Evolutionary conservation across 768 basidiomycete species (phyloP), one percentile per base, ranked within the genome.

Genomic region (Phlebiopsis flavidoalba): DNA sequence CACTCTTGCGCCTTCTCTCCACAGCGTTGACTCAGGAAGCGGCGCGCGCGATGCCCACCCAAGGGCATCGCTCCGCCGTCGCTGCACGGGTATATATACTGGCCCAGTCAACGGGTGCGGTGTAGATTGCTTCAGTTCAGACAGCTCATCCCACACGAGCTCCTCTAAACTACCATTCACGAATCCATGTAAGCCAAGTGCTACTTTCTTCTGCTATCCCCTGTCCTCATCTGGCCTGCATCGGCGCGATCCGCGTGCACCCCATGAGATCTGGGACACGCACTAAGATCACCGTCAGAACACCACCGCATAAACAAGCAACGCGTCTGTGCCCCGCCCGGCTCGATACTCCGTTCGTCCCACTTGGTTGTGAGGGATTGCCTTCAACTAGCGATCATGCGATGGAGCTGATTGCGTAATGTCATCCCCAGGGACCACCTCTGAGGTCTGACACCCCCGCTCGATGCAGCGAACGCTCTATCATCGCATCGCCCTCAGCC

Each of bases 401-500:
- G 50, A 12, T n/a, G 17, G 15, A 43, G 8, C 60, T 45, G 76
- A 73, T n/a, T 45, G 26, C 43, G 7, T 54, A 60, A 49, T 56
- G 43, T 14, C 31, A 5, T 33, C 47, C 40, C 6, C 52, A 86
- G 82, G 85, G 69, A 75, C n/a, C 53, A 66, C 72, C 8, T 63
- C 67, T n/a, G n/a, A n/a, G n/a, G n/a, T n/a, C n/a, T 21, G 60
- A 73, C 37, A 65, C 85, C 35, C 84, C 85, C 0, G 17, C 46
- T 69, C 75, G 43, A 70, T 69, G n/a, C 19, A 48, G 54, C 59
- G 45, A 69, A 72, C 61, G 70, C 72, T 6, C 77, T 72, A 3
- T 75, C 31, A 62, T 85, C 43, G 61, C 31, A 62, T 85, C 43
- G 61, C 84, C 7, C 76, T 87, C 33, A n/a, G 84, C 84, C 5